Evolutionary conservation across 108 stramenopile species (phyloP).

Genomic region (Cyclostephanos tholiformis): DNA sequence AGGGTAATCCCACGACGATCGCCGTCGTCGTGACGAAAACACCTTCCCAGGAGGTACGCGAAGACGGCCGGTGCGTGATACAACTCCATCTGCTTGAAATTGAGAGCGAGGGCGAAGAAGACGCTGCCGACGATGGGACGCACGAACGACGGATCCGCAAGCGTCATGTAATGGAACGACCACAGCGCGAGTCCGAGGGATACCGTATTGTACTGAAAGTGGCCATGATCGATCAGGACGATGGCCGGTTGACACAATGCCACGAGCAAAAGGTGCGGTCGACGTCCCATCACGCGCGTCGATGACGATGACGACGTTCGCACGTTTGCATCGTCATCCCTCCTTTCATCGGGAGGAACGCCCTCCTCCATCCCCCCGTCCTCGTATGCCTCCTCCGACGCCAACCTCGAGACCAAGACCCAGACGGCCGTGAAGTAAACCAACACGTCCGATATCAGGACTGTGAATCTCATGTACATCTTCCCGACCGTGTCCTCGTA

Average conservation of each 20-base stretch:
- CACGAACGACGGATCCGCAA: conserved; percentile 29
- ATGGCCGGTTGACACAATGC: conserved; percentile 79
- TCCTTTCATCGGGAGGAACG: no score
- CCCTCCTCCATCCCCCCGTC: background rate
- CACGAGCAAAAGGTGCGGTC: conserved; percentile 22
- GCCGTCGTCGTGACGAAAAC: conserved; percentile 26
- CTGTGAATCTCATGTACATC: conserved; percentile 82
- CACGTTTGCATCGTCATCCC: no score
- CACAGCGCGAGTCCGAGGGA: conserved; percentile 85
- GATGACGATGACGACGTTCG: background rate
- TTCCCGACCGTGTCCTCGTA: conserved; percentile 80
- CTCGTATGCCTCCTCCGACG: background rate
- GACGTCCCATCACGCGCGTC: background rate
- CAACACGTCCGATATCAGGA: conserved; percentile 65
- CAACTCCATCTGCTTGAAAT: conserved; percentile 96
- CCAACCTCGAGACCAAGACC: conserved; percentile 22
- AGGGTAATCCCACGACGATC: background rate
- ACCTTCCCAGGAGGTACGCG: conserved; percentile 82
- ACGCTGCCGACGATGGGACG: conserved; percentile 67
- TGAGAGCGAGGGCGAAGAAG: conserved; percentile 86
- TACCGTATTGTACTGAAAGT: conserved; percentile 96
- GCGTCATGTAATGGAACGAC: conserved; percentile 65
- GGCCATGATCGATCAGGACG: conserved; percentile 93
- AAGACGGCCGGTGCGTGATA: conserved; percentile 95
- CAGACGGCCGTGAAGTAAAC: conserved; percentile 66